Percentiles rank a stretch among this genome's conserved stretches.
Conservation (phyloP, 768 basidiomycete genomes). For the Thelephora aurantiotincta region DNA sequence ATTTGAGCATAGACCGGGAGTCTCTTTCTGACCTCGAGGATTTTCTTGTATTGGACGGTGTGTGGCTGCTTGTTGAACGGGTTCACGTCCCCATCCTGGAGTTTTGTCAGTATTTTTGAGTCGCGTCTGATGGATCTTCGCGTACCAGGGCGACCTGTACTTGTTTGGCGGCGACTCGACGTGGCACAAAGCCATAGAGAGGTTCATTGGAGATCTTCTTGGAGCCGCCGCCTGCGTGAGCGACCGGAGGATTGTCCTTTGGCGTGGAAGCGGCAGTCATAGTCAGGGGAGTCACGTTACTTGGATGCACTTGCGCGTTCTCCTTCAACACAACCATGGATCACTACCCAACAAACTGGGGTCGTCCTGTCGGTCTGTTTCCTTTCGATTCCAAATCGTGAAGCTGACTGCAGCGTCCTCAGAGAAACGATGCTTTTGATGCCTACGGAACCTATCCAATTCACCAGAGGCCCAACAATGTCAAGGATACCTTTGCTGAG, state of each 20-base stretch:
- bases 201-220: conserved; percentile 8
- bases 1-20: conserved; percentile 85
- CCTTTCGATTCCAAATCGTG: neutral
- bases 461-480: conserved; percentile 39
- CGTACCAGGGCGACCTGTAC: conserved; percentile 14
- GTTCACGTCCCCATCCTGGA: conserved; percentile 61
- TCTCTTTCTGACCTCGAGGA: conserved; percentile 67
- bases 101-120: neutral
- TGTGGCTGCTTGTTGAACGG: conserved; percentile 74
- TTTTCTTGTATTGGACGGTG: conserved; percentile 66
- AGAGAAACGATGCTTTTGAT: conserved; percentile 71
- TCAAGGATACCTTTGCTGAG: conserved; percentile 42
- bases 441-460: conserved; percentile 68
- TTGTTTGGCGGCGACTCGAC: conserved; percentile 11
- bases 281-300: neutral
- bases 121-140: neutral
- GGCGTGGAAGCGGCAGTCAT: neutral
- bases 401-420: neutral
- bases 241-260: neutral
- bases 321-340: conserved; percentile 37
- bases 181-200: conserved; percentile 14
- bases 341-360: conserved; percentile 79
- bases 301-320: conserved; percentile 1
- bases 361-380: conserved; percentile 43
- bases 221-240: neutral